Base-by-base conservation (phyloP, 2,329 filamentous ascomycete species). In the Trichoderma sp. region DNA sequence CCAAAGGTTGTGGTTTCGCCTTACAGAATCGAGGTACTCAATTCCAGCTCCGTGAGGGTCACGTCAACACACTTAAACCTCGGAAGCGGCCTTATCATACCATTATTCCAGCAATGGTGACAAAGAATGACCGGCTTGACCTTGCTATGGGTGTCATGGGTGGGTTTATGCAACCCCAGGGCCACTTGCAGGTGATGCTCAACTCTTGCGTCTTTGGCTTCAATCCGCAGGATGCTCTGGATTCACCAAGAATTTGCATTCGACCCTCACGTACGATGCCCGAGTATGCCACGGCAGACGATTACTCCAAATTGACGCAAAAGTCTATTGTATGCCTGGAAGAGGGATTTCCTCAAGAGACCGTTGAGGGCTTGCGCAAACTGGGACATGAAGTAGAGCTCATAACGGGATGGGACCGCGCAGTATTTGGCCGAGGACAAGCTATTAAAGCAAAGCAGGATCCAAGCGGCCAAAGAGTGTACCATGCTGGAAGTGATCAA, bases 161-260 rank as follows among this genome's bases (percentile, higher is more conserved):
- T 0, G 72, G 72, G 1, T 69, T 50, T 14, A 71, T 71, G 65
- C 72, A 75, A n/a, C 72, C 72, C 0, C 72, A 71, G 8, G 72
- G 72, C 27, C 72, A 75, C 33, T 45, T 75, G 50, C 72, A 75
- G 18, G 72, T 75, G 6, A 60, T 75, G 64, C 72, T 75, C 53
- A 75, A 75, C 65, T 69, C 65, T 21, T 68, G 65, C 8, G 35
- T 75, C 72, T 75, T 75, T 75, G 72, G 65, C 50, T 69, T 75
- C n/a, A 75, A 75, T 18, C 53, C 72, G 24, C 72, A 75, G 3
- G 64, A 75, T 35, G 53, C 72, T 4, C 2, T 75, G 8, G 72
- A 75, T 38, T 33, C 72, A 5, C 72, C 72, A 45, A 71, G 72
- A 38, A 66, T 75, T n/a, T 71, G 72, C 9, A 68, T 75, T 33